These are phyloP conservation scores for Daldinia vernicosa DNA, from an alignment of 495 filamentous ascomycete genomes.

Conservation along the genomic window DNA sequence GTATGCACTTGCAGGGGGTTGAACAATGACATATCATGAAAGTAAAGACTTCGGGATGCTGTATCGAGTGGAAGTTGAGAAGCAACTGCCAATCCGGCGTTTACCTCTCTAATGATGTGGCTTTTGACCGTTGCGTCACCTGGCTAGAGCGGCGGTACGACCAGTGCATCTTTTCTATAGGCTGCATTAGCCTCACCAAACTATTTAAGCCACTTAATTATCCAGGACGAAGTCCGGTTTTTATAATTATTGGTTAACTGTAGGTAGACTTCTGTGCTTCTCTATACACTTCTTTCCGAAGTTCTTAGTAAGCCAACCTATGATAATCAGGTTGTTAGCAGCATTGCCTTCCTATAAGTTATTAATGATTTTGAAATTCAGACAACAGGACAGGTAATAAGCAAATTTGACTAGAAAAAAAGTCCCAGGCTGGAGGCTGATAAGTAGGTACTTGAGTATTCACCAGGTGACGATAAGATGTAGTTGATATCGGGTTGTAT, in stretches of 20 bases:
- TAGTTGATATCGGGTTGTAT: slow-evolving; percentile 16
- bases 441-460: background rate
- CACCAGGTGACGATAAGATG: background rate
- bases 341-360: background rate
- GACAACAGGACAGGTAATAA: background rate
- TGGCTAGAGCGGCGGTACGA: background rate
- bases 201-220: slow-evolving; percentile 35
- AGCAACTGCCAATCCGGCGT: slow-evolving; percentile 7
- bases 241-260: background rate
- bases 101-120: slow-evolving; percentile 19
- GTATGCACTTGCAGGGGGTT: slow-evolving; percentile 5
- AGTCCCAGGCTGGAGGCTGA: background rate
- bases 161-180: slow-evolving; percentile 6
- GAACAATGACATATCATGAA: background rate
- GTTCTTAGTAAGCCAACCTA: background rate
- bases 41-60: background rate
- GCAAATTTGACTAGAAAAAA: background rate
- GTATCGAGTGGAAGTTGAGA: background rate
- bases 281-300: background rate
- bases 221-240: no score
- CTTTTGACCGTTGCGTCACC: slow-evolving; percentile 7
- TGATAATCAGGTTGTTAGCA: background rate
- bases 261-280: background rate
- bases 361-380: background rate
- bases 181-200: slow-evolving; percentile 11